Conservation (phyloP, 1,284 basidiomycete genomes). For the Spongispora temasekensis region DNA sequence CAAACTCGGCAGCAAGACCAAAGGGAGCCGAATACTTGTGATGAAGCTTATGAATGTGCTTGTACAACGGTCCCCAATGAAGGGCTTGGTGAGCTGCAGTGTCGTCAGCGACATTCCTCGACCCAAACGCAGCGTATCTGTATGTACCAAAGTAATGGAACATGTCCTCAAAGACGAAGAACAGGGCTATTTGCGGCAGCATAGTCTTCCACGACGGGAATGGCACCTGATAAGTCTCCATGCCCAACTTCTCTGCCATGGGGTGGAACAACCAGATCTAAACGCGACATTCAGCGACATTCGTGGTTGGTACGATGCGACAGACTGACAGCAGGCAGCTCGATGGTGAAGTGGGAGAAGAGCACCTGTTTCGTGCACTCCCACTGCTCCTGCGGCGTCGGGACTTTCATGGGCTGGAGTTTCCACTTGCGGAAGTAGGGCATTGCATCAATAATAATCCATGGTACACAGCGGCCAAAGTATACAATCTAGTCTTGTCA, state of each 20-base stretch:
- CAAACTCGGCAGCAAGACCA: conserved; percentile 97
- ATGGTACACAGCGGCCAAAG: conserved; percentile 94
- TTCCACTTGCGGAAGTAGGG: conserved; percentile 97
- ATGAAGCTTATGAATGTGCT: conserved; percentile 97
- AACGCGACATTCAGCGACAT: neutral
- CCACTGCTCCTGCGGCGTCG: conserved; percentile 87
- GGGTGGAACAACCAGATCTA: conserved; percentile 98
- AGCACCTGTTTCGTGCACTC: conserved; percentile 95
- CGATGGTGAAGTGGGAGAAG: conserved; percentile 95
- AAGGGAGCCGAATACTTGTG: conserved; percentile 98
- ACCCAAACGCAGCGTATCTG: fast-evolving
- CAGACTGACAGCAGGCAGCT: conserved; percentile 79
- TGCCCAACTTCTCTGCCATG: conserved; percentile 85
- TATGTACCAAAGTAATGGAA: conserved; percentile 79
- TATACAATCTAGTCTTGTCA: conserved; percentile 78
- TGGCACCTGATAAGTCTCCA: conserved; percentile 92
- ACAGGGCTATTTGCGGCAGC: conserved; percentile 81
- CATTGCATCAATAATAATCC: conserved; percentile 94
- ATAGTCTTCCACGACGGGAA: conserved; percentile 78
- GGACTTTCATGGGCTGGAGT: conserved; percentile 85
- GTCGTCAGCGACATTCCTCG: no score
- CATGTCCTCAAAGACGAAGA: conserved; percentile 96
- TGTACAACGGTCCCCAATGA: conserved; percentile 92
- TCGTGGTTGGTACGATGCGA: neutral
- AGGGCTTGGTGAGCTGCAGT: conserved; percentile 92